Evolutionary conservation across 441 rosid species (phyloP).

Genomic region (Gossypium gossypioides): DNA sequence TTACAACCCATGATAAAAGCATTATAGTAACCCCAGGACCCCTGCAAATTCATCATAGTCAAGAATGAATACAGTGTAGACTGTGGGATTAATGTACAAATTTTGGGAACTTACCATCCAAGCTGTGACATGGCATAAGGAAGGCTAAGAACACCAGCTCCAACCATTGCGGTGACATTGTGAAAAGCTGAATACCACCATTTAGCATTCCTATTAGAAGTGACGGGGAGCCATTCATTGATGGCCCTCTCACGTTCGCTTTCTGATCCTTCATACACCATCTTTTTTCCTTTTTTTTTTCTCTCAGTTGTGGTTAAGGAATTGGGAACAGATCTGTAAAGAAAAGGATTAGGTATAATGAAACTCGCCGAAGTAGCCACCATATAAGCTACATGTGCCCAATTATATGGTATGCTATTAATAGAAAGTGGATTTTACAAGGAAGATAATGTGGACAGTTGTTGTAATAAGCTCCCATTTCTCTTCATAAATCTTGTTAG

Average conservation of each 20-base stretch:
- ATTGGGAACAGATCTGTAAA: conserved; percentile 7
- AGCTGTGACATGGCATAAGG: conserved; percentile 77
- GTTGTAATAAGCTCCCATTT: conserved; percentile 2
- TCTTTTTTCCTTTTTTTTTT: not conserved
- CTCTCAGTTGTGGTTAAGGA: not conserved
- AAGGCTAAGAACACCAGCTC: conserved; percentile 4
- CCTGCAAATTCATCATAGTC: conserved; percentile 26
- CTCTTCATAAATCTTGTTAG: not conserved
- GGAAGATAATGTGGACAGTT: not conserved
- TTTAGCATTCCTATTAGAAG: conserved; percentile 57
- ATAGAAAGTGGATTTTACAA: not conserved
- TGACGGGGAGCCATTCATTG: conserved; percentile 66
- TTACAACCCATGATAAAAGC: conserved; percentile 52
- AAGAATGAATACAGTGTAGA: not conserved
- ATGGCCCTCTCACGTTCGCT: conserved; percentile 3
- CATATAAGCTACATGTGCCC: not conserved
- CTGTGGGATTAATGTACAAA: no score
- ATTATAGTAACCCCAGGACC: conserved; percentile 56
- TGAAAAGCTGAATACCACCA: conserved; percentile 92
- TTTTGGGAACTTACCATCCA: conserved; percentile 43
- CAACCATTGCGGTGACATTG: conserved; percentile 39
- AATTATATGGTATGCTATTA: not conserved
- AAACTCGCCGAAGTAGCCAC: not conserved
- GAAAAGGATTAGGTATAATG: not conserved
- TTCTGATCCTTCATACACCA: not conserved